Conservation (phyloP, 352 stramenopile species). For the Phytophthora pistaciae region DNA sequence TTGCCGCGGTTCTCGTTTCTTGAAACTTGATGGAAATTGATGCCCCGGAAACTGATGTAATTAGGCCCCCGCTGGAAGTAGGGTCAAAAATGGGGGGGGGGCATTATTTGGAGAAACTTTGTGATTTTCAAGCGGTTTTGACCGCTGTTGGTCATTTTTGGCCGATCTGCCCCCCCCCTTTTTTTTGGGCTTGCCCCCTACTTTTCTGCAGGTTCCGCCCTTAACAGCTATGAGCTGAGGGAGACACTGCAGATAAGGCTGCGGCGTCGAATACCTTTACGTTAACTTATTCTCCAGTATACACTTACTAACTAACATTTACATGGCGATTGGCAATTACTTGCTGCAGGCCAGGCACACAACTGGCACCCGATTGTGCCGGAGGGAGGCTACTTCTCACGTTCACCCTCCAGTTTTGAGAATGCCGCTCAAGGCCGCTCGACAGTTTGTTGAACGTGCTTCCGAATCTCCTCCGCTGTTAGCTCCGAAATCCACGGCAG, state of each 20-base stretch:
- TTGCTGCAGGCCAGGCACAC: slow-evolving; percentile 50
- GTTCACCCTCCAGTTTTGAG: no score
- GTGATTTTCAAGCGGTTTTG: no score
- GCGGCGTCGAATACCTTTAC: not conserved
- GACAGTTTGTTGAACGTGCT: slow-evolving; percentile 48
- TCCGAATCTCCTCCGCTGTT: slow-evolving; percentile 58
- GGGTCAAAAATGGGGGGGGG: no score
- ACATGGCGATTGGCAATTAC: slow-evolving; percentile 2
- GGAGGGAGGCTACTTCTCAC: slow-evolving; percentile 94
- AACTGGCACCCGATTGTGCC: slow-evolving; percentile 93
- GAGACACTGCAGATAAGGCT: slow-evolving; percentile 56
- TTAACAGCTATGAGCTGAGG: no score
- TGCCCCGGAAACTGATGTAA: no score
- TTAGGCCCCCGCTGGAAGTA: slow-evolving; percentile 69
- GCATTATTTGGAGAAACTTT: no score
- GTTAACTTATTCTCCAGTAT: slow-evolving; percentile 24
- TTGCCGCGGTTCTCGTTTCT: slow-evolving; percentile 92
- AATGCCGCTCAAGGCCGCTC: slow-evolving; percentile 16
- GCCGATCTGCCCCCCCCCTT: no score
- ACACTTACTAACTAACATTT: slow-evolving; percentile 34
- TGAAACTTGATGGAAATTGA: slow-evolving; percentile 17
- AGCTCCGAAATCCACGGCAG: slow-evolving; percentile 78
- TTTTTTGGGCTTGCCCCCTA: no score
- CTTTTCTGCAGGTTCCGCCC: no score
- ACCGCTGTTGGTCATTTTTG: no score